Conservation (phyloP, 306 rosid species). For the Herpetospermum pedunculosum region DNA sequence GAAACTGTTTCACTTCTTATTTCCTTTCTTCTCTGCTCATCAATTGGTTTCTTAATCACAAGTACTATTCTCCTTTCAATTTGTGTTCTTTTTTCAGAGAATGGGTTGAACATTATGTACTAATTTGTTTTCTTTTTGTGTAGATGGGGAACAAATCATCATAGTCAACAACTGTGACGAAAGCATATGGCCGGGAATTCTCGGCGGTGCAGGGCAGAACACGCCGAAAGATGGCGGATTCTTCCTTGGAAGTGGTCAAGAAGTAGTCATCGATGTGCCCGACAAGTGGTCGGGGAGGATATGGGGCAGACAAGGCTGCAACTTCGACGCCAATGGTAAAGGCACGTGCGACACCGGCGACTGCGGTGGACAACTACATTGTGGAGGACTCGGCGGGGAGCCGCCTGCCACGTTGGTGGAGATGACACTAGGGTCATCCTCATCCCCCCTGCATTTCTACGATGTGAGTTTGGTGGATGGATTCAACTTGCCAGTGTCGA, state of each 20-base stretch:
- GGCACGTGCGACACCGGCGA: slow-evolving; percentile 75
- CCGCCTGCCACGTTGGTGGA: slow-evolving; percentile 93
- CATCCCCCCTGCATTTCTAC: slow-evolving; percentile 65
- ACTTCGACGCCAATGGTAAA: slow-evolving; percentile 44
- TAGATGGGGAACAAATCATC: slow-evolving; percentile 80
- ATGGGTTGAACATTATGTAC: neutral
- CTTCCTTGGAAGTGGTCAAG: slow-evolving; percentile 68
- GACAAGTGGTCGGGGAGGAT: slow-evolving; percentile 96
- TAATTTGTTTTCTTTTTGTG: slow-evolving; percentile 13
- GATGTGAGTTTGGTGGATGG: slow-evolving; percentile 91
- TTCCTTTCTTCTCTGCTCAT: neutral
- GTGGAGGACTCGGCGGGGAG: slow-evolving; percentile 45
- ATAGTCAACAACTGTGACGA: slow-evolving; percentile 78
- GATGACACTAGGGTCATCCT: slow-evolving; percentile 75
- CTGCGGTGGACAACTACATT: slow-evolving; percentile 44
- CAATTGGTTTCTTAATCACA: neutral
- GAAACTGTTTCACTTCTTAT: neutral
- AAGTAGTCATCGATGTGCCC: slow-evolving; percentile 43
- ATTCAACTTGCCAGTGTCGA: slow-evolving; percentile 63
- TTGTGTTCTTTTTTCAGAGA: neutral
- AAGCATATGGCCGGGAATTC: slow-evolving; percentile 87
- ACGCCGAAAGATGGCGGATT: slow-evolving; percentile 74
- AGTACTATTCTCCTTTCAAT: neutral
- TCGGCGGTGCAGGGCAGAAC: slow-evolving; percentile 59
- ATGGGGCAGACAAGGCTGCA: slow-evolving; percentile 89